Evolutionary conservation across 345 rosid species (phyloP).

Genomic region (Brassica incana): DNA sequence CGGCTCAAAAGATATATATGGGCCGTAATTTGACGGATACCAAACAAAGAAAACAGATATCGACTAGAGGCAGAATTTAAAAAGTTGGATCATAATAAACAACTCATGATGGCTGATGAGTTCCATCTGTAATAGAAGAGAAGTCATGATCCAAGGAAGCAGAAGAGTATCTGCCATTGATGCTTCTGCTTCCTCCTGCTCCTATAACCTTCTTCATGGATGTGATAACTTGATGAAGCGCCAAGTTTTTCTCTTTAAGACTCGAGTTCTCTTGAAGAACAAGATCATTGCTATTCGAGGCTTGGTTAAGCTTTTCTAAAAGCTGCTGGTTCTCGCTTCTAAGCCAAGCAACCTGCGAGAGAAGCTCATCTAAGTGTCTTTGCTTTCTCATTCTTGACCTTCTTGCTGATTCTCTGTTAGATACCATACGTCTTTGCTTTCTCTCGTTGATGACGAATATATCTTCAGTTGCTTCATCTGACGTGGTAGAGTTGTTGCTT

Average conservation of each 20-base stretch:
- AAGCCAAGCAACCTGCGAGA: constrained; percentile 87
- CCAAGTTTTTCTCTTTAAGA: constrained; percentile 70
- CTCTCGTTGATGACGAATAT: constrained; percentile 70
- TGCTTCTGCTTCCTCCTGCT: constrained; percentile 3
- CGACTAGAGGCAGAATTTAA: not conserved
- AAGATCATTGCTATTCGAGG: constrained; percentile 57
- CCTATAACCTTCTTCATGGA: constrained; percentile 51
- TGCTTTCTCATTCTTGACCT: constrained; percentile 96
- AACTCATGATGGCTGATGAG: constrained; percentile 31
- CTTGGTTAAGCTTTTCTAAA: constrained; percentile 67
- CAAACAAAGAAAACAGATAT: constrained; percentile 6
- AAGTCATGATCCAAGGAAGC: constrained; percentile 27
- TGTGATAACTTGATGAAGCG: constrained; percentile 64
- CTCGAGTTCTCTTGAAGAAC: constrained; percentile 60
- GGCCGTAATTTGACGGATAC: not conserved
- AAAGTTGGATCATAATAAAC: not conserved
- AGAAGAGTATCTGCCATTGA: not conserved
- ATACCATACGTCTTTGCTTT: constrained; percentile 91
- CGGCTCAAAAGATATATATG: constrained; percentile 1
- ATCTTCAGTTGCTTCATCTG: constrained; percentile 83
- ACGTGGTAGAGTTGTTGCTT: constrained; percentile 79
- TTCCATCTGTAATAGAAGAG: constrained; percentile 37
- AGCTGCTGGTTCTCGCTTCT: constrained; percentile 84
- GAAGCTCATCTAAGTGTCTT: constrained; percentile 92
- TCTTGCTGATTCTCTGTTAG: constrained; percentile 92